Evolutionary conservation across 2,329 filamentous ascomycete genomes (phyloP).

Genomic region (Coniochaeta sp.): DNA sequence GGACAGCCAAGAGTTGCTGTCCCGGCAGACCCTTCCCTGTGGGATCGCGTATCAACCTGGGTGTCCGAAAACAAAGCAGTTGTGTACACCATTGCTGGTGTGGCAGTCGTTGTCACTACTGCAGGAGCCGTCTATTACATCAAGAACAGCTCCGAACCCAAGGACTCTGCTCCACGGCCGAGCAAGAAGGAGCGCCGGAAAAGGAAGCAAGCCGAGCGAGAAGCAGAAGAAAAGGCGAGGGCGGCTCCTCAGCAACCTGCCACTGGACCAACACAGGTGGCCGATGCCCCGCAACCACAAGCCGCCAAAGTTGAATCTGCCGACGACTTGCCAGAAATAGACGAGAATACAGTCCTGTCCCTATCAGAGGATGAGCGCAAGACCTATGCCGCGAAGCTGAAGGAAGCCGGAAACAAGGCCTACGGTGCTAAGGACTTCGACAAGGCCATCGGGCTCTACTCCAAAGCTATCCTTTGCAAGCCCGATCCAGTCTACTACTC

Average conservation of each 20-base stretch:
- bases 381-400: constrained; percentile 82
- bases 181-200: constrained; percentile 88
- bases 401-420: constrained; percentile 92
- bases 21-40: constrained; percentile 57
- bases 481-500: constrained; percentile 98
- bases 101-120: constrained; percentile 83
- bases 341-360: constrained; percentile 45
- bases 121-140: constrained; percentile 93
- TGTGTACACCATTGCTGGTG: constrained; percentile 92
- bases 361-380: constrained; percentile 63
- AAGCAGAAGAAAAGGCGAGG: constrained; percentile 36
- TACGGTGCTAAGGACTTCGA: constrained; percentile 93
- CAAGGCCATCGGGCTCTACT: constrained; percentile 89
- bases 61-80: constrained; percentile 91
- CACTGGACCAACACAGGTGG: constrained; percentile 14
- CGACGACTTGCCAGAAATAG: constrained; percentile 63
- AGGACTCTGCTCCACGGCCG: constrained; percentile 56
- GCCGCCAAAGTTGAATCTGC: constrained; percentile 46
- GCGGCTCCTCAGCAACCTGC: constrained; percentile 22
- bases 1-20: neutral
- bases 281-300: constrained; percentile 34
- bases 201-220: constrained; percentile 70
- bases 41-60: constrained; percentile 88
- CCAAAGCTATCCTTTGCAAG: constrained; percentile 93
- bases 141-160: constrained; percentile 45